Conservation (phyloP, 768 basidiomycete species). For the Gautieria morchelliformis region DNA sequence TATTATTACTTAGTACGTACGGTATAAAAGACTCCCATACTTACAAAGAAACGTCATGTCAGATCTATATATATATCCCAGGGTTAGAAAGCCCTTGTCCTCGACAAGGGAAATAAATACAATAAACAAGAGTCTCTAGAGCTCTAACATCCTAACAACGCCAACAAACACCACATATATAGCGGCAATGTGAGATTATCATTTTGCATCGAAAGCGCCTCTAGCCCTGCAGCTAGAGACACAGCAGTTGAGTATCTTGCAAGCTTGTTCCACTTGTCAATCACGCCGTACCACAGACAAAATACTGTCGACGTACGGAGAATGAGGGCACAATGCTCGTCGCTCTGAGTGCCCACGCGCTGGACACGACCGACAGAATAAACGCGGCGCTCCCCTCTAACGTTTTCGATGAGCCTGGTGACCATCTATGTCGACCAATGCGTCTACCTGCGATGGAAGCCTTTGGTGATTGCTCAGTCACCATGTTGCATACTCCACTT, state of each 20-base stretch:
- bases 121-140: not conserved
- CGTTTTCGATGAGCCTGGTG: constrained; percentile 75
- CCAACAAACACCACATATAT: constrained; percentile 88
- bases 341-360: constrained; percentile 62
- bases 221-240: constrained; percentile 61
- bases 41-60: no score
- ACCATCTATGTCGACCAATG: constrained; percentile 77
- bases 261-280: constrained; percentile 33
- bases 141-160: constrained; percentile 16
- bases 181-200: constrained; percentile 96
- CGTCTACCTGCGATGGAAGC: constrained; percentile 90
- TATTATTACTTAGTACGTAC: no score
- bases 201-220: constrained; percentile 91
- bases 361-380: constrained; percentile 54
- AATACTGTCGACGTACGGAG: constrained; percentile 45
- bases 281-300: not conserved
- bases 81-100: no score
- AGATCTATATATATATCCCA: no score
- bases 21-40: no score
- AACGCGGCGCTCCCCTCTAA: constrained; percentile 88
- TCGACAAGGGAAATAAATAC: not conserved
- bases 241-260: constrained; percentile 56
- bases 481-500: not conserved
- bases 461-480: constrained; percentile 27
- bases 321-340: constrained; percentile 64